Conservation (phyloP, 164 flowering plant genomes). For the Sedum album region DNA sequence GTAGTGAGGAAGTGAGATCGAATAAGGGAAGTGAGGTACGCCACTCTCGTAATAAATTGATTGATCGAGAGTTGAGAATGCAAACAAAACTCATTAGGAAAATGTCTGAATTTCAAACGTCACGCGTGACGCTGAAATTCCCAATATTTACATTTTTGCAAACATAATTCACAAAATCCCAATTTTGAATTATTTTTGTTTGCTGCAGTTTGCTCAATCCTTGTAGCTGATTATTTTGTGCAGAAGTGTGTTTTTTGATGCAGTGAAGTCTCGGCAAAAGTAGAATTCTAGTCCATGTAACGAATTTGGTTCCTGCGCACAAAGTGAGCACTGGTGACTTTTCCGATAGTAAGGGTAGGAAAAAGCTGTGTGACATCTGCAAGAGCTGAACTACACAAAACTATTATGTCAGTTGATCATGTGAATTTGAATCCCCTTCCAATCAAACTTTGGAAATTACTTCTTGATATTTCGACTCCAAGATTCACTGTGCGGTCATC, state of each 20-base stretch:
- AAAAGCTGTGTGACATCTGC: slow-evolving; percentile 11
- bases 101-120: neutral
- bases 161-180: too few species aligned
- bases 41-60: neutral
- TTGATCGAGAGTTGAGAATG: neutral
- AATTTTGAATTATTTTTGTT: too few species aligned
- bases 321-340: too few species aligned
- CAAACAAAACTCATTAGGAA: neutral
- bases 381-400: slow-evolving; percentile 80
- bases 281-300: slow-evolving; percentile 60
- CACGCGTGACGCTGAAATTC: neutral
- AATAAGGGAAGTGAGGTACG: too few species aligned
- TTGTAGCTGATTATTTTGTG: too few species aligned
- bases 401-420: slow-evolving; percentile 34
- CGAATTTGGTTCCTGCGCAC: slow-evolving; percentile 71
- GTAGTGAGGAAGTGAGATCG: too few species aligned
- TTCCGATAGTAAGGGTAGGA: too few species aligned
- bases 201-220: neutral
- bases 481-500: slow-evolving; percentile 66
- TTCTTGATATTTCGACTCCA: slow-evolving; percentile 68
- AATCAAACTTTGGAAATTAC: slow-evolving; percentile 19
- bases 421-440: slow-evolving; percentile 25
- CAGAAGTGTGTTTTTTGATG: slow-evolving; percentile 68
- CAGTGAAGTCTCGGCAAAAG: slow-evolving; percentile 53
- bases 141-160: too few species aligned